Evolutionary conservation across 73 alveolate species (phyloP).

Genomic region (Tetrahymena elliotti): DNA sequence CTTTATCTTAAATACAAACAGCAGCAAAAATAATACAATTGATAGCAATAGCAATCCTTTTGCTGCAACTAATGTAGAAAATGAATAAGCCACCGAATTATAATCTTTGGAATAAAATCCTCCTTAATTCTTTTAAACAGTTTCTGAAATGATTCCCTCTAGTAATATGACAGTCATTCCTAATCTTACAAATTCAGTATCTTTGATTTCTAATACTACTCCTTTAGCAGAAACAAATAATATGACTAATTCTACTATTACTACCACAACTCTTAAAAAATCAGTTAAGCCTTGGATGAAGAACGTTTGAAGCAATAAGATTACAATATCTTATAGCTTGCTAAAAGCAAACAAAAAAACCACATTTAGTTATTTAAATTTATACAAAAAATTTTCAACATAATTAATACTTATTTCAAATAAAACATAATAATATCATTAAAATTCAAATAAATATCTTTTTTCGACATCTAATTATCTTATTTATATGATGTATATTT

Average conservation of each 20-base stretch:
- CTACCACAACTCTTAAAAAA: not conserved
- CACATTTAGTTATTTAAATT: no score
- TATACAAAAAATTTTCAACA: not conserved
- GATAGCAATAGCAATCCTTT: no score
- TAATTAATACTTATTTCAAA: not conserved
- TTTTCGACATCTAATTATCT: not conserved
- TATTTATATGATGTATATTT: not conserved
- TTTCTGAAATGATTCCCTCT: not conserved
- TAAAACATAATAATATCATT: not conserved
- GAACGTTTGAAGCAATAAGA: not conserved
- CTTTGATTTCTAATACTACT: not conserved
- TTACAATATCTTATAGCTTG: not conserved
- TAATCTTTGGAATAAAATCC: not conserved
- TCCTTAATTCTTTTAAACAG: not conserved
- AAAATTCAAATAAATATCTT: not conserved
- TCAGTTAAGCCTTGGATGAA: not conserved
- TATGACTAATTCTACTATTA: not conserved
- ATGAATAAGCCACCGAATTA: not conserved
- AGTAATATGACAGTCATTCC: not conserved
- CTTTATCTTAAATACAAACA: no score
- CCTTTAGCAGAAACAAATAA: not conserved
- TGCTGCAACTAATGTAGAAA: not conserved
- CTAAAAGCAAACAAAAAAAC: not conserved
- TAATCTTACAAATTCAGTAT: not conserved
- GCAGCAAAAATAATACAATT: not conserved